A percentile compares a stretch with the other conserved stretches of the same genome.
These are phyloP conservation scores for Litsea cubeba DNA, from an alignment of 164 flowering plant genomes.

Conservation along the genomic window DNA sequence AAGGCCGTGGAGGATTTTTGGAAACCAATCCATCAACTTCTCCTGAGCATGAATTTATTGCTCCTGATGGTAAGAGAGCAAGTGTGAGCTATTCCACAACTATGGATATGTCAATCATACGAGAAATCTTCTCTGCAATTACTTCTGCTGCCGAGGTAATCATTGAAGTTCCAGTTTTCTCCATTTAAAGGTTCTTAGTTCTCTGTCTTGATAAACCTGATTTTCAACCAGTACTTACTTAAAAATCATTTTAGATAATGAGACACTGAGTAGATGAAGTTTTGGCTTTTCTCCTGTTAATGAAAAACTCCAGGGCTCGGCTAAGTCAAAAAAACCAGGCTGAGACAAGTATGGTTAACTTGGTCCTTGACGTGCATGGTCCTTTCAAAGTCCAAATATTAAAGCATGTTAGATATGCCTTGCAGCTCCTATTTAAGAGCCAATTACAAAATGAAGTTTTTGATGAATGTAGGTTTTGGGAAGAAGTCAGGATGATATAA, in stretches of 20 bases:
- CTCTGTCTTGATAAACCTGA: background rate
- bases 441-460: background rate
- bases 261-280: background rate
- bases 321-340: background rate
- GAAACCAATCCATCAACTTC: conserved; percentile 97
- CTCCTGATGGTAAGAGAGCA: conserved; percentile 83
- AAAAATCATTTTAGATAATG: background rate
- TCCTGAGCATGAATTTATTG: conserved; percentile 83
- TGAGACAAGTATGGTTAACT: background rate
- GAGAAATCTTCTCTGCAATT: conserved; percentile 63
- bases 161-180: conserved; percentile 6
- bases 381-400: background rate
- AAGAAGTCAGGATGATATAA: conserved; percentile 44
- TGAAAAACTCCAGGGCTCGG: background rate
- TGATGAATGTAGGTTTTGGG: conserved; percentile 55
- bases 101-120: conserved; percentile 89
- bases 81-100: conserved; percentile 93
- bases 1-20: conserved; percentile 61
- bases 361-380: background rate
- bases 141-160: conserved; percentile 82
- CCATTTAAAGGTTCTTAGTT: background rate
- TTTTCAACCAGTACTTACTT: background rate
- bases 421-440: conserved; percentile 1
- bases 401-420: background rate
- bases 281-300: background rate